A percentile compares a stretch with the other conserved stretches of the same genome.
phyloP scores from a whole-genome alignment of 139 green algal species.

The Coelastrella sp. region DNA sequence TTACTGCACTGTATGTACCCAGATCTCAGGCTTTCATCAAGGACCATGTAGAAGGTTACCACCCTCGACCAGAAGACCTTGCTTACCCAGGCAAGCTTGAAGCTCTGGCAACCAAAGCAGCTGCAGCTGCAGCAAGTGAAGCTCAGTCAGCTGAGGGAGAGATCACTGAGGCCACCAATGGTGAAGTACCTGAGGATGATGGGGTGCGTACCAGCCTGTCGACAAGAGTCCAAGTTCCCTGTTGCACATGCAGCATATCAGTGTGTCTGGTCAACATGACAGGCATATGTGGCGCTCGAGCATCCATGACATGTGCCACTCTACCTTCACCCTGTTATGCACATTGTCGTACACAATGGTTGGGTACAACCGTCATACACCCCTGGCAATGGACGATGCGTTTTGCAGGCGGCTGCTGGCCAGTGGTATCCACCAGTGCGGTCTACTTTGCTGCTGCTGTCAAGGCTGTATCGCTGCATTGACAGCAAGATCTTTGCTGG shows the following conservation, averaged over 20 bases:
- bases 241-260: too few relatives aligned
- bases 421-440: constrained; percentile 88
- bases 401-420: constrained; percentile 39
- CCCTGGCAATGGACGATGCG: not conserved
- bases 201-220: too few relatives aligned
- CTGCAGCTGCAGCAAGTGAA: constrained; percentile 26
- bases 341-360: too few relatives aligned
- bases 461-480: constrained; percentile 91
- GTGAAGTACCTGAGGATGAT: not conserved
- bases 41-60: constrained; percentile 84
- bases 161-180: not conserved
- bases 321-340: too few relatives aligned
- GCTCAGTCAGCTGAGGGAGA: constrained; percentile 2
- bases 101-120: constrained; percentile 36
- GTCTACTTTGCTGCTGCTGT: constrained; percentile 84
- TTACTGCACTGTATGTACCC: not conserved
- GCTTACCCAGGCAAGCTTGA: constrained; percentile 89
- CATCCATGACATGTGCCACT: too few relatives aligned
- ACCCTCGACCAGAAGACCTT: constrained; percentile 76
- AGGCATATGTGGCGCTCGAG: too few relatives aligned
- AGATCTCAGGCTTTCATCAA: constrained; percentile 83
- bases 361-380: too few relatives aligned
- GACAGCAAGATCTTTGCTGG: constrained; percentile 87
- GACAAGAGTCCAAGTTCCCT: too few relatives aligned
- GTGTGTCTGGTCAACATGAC: too few relatives aligned